Conservation (phyloP, 2,329 filamentous ascomycete genomes). For the Aspergillus tamarii region DNA sequence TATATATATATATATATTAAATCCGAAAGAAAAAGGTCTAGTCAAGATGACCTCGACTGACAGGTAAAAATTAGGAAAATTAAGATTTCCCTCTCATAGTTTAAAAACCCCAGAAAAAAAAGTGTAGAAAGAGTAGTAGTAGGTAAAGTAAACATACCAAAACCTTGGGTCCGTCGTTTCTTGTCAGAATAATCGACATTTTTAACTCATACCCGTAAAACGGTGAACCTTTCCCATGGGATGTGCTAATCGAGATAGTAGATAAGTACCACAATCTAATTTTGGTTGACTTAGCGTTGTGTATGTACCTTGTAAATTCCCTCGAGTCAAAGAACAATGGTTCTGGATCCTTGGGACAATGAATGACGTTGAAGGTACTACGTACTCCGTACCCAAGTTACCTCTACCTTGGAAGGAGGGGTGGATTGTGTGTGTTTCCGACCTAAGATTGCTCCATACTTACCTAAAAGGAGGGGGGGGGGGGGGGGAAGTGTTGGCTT, state of each 20-base stretch:
- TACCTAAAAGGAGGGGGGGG: neutral
- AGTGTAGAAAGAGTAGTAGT: neutral
- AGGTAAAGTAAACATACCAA: neutral
- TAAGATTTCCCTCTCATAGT: neutral
- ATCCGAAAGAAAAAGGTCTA: neutral
- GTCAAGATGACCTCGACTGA: neutral
- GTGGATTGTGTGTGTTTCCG: neutral
- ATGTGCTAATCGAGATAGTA: conserved; percentile 6
- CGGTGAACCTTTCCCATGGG: conserved; percentile 14
- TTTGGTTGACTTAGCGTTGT: neutral
- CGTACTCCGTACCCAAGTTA: neutral
- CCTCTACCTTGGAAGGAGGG: neutral
- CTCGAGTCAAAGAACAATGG: neutral
- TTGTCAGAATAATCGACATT: conserved; percentile 4
- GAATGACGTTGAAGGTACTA: conserved; percentile 5
- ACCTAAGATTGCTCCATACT: neutral
- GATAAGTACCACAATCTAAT: neutral
- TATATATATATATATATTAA: too few species aligned
- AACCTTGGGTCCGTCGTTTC: conserved; percentile 13
- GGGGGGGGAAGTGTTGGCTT: neutral
- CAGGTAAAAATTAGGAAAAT: neutral
- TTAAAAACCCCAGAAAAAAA: too few species aligned
- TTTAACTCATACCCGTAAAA: conserved; percentile 14
- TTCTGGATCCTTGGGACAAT: conserved; percentile 6
- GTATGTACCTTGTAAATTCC: neutral